phyloP scores from a whole-genome alignment of 2,329 filamentous ascomycete genomes.

The Diaporthe citrichinensis region DNA sequence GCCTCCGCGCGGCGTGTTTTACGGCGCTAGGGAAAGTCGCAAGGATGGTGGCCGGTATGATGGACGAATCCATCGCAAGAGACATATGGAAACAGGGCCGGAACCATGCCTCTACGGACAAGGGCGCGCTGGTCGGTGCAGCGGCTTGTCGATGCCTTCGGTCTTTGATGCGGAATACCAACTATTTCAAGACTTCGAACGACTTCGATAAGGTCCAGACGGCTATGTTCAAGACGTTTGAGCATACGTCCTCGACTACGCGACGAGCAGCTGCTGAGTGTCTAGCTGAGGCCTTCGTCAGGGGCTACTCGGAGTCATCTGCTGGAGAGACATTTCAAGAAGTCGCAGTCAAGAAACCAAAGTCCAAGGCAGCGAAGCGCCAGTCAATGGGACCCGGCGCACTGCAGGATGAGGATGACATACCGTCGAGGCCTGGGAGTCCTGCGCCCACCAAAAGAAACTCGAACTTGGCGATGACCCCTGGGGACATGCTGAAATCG shows the following conservation, averaged over 20 bases:
- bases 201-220: constrained; percentile 93
- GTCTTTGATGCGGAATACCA: constrained; percentile 77
- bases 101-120: constrained; percentile 82
- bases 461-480: constrained; percentile 79
- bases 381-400: constrained; percentile 71
- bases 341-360: constrained; percentile 74
- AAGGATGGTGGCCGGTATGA: constrained; percentile 79
- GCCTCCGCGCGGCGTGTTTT: constrained; percentile 84
- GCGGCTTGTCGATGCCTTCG: constrained; percentile 85
- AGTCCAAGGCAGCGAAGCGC: constrained; percentile 70
- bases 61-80: constrained; percentile 88
- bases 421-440: constrained; percentile 77
- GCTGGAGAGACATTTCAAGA: constrained; percentile 66
- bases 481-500: constrained; percentile 83
- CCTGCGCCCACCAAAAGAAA: constrained; percentile 79
- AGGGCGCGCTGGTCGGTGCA: constrained; percentile 84
- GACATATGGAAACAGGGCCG: constrained; percentile 95
- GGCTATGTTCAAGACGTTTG: constrained; percentile 87
- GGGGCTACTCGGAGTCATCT: constrained; percentile 78
- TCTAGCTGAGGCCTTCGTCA: constrained; percentile 85
- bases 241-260: constrained; percentile 81
- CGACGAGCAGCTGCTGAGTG: constrained; percentile 90
- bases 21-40: constrained; percentile 82
- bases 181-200: constrained; percentile 87
- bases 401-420: constrained; percentile 81